A percentile compares a stretch with the other conserved stretches of the same genome.
phyloP scores from a whole-genome alignment of 495 filamentous ascomycete genomes.

The Xylaria venustula region DNA sequence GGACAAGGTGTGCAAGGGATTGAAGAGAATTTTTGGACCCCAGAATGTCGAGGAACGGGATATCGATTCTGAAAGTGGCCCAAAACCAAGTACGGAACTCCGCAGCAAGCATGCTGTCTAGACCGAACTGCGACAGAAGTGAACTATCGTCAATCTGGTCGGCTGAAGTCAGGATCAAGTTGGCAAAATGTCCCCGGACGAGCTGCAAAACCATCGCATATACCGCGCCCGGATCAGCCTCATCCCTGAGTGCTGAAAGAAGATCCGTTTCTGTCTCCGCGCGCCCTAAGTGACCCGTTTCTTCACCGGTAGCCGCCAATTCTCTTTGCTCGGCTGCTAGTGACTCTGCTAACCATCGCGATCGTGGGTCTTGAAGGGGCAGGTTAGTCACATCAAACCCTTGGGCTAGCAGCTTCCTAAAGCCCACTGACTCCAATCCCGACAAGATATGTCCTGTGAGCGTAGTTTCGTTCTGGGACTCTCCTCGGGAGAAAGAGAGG shows the following conservation, averaged over 20 bases:
- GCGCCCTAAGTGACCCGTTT: not conserved
- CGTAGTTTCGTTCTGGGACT: too few species aligned
- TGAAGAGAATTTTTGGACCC: too few species aligned
- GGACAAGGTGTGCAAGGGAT: too few species aligned
- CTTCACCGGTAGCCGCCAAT: constrained; percentile 24
- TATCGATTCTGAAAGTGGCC: constrained; percentile 31
- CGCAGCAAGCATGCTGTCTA: constrained; percentile 44
- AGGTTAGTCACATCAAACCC: constrained; percentile 11
- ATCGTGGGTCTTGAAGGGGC: not conserved
- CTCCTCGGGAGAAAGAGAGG: too few species aligned
- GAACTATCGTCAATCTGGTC: constrained; percentile 31
- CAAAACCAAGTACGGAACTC: constrained; percentile 41
- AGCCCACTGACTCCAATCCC: constrained; percentile 19
- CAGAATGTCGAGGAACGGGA: constrained; percentile 22
- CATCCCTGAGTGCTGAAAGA: too few species aligned
- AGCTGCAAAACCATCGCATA: not conserved
- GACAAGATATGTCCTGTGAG: constrained; percentile 26
- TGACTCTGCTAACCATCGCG: not conserved
- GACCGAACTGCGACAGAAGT: constrained; percentile 30
- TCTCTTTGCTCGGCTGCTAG: not conserved
- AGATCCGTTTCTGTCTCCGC: too few species aligned
- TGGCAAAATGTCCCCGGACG: constrained; percentile 19
- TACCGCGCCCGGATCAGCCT: not conserved
- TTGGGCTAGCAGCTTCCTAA: constrained; percentile 17
- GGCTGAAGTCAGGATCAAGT: constrained; percentile 29